Evolutionary conservation across 179 eudicot species (phyloP), one percentile per base, ranked within the genome.

Genomic region (Corrigiola litoralis): DNA sequence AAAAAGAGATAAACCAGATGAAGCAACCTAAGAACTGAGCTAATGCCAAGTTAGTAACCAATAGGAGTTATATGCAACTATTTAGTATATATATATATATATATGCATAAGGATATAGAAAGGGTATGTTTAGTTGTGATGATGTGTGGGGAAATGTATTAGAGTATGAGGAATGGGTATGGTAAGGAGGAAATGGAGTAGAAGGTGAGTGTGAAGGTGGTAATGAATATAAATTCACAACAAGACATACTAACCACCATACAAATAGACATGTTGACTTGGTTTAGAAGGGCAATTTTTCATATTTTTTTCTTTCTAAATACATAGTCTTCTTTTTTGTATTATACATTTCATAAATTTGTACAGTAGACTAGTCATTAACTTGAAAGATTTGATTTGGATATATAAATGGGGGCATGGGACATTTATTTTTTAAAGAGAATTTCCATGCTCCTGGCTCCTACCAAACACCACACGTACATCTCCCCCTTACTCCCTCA

Each of bases 401-500:
- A 52, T 54, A 46, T 27, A 17, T 37, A 61, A 23, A 61, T 63
- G 32, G 50, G 68, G 53, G 51, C 44, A 58, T 63, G 67, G 70
- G 38, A 36, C 46, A 69, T 65, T 42, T 33, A 52, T 50, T 69
- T 12, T 13, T n/a, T 42, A n/a, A 61, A 47, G 21, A 34, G 33
- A 41, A 20, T 13, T 60, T 42, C 29, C 17, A 4, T 44, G 4
- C 23, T 20, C 20, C 12, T 21, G 58, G 51, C 40, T 53, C 54
- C 64, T 45, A 70, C 75, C 75, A 66, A 75, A 72, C 68, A 59
- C 63, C 74, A 46, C 79, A 75, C 74, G 71, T 44, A 75, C 79
- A 75, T 65, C 71, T 48, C 70, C 67, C 58, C 51, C 25, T 53
- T 20, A 52, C 70, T 62, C 58, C 51, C 25, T 53, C 27, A 52